Percentiles rank a stretch among this genome's conserved stretches.
phyloP scores from a whole-genome alignment of 73 alveolate species.

The Paraurostyla sp. region DNA sequence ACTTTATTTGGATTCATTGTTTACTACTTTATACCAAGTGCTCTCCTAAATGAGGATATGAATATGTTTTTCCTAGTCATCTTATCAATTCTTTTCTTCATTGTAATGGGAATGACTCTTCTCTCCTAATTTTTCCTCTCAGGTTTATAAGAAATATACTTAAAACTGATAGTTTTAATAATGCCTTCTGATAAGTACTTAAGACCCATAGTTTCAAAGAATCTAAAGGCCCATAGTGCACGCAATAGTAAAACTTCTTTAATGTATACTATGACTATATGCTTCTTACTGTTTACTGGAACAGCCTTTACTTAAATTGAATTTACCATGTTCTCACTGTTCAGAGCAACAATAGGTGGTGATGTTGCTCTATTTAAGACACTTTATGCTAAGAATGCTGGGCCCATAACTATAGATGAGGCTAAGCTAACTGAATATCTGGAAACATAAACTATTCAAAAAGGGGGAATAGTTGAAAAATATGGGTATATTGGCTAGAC shows the following conservation, averaged over 20 bases:
- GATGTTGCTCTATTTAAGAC: constrained; percentile 38
- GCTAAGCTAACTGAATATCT: neutral
- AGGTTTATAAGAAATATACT: constrained; percentile 48
- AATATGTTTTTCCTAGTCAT: constrained; percentile 71
- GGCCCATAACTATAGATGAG: constrained; percentile 5
- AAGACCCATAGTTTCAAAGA: constrained; percentile 69
- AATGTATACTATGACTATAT: constrained; percentile 82
- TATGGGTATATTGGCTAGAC: constrained; percentile 9
- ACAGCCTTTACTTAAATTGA: constrained; percentile 73
- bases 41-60: constrained; percentile 59
- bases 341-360: constrained; percentile 28
- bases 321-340: neutral
- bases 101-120: constrained; percentile 75
- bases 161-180: constrained; percentile 44
- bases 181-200: constrained; percentile 74
- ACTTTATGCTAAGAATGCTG: neutral
- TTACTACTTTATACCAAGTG: constrained; percentile 75
- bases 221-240: constrained; percentile 74
- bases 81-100: constrained; percentile 64
- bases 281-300: constrained; percentile 74
- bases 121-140: constrained; percentile 65
- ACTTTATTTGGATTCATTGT: constrained; percentile 75
- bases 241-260: constrained; percentile 75
- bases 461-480: neutral
- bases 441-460: neutral